Evolutionary conservation across 2,329 filamentous ascomycete genomes (phyloP), one percentile per base, ranked within the genome.

Genomic region (Sphaerulina populicola): DNA sequence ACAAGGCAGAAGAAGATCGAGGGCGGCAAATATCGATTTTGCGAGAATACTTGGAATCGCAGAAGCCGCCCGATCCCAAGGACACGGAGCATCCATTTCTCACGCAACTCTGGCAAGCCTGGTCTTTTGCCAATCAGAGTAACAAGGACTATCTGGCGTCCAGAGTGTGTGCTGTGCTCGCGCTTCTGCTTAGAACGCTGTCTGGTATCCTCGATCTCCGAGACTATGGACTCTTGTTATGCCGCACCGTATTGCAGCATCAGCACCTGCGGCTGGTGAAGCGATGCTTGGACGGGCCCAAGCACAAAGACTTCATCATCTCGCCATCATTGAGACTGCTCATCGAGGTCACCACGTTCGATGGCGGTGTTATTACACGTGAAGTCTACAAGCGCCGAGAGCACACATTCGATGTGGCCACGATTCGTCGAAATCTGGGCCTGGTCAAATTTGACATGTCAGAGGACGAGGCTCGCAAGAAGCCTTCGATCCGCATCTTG

Each of bases 241-340:
- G 88, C 66, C 86, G 87, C 58, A 87, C 87, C 12, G 72, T 97
- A 38, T 72, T 98, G 27, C 85, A 89, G 62, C 85, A 85, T 57
- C 80, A 83, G 23, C 88, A 95, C 59, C 75, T 90, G 56, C 88
- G 90, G 60, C 78, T 94, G 2, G 72, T 97, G 21, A 82, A 87
- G 30, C 82, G 83, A 53, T 88, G 88, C 53, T 71, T 97, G 14
- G 84, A 86, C 3, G 81, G 87, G 0, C 83, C 86, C 21, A 90
- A 88, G 68, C 78, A 81, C 43, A 95, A 94, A 64, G 88, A 89
- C 36, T 88, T 87, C 68, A 74, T 97, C 52, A 90, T 96, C 54
- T 93, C 88, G 2, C 91, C 93, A 0, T 90, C 86, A 21, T 72
- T 98, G 52, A 82, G 91, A 51, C 72, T 98, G 46, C 77, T 98